These are phyloP conservation scores for Juglanconis juglandina DNA, from an alignment of 2,329 filamentous ascomycete genomes.

Conservation along the genomic window DNA sequence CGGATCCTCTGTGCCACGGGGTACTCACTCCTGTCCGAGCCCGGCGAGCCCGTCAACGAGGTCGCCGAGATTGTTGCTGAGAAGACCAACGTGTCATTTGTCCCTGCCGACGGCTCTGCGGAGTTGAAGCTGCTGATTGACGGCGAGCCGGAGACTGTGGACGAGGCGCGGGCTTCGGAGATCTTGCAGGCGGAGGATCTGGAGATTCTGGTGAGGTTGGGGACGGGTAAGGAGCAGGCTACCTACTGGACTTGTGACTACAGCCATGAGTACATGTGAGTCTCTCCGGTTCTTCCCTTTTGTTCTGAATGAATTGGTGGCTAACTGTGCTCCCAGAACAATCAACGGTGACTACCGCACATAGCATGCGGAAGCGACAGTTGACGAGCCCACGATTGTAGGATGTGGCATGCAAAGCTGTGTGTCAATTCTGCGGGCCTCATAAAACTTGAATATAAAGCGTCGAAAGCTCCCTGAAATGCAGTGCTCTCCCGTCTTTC, in stretches of 20 bases:
- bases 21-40: conserved; percentile 65
- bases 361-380: conserved; percentile 27
- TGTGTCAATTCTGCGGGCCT: neutral
- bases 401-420: neutral
- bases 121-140: conserved; percentile 75
- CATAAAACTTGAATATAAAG: no score
- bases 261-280: conserved; percentile 69
- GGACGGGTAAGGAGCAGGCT: conserved; percentile 65
- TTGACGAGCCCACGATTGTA: neutral
- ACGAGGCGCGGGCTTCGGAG: conserved; percentile 72
- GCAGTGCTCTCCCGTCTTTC: no score
- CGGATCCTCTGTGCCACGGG: conserved; percentile 93
- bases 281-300: conserved; percentile 5
- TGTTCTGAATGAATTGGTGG: conserved; percentile 17
- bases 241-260: conserved; percentile 86
- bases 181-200: conserved; percentile 76
- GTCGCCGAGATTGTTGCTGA: conserved; percentile 64
- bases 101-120: conserved; percentile 71
- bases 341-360: conserved; percentile 69
- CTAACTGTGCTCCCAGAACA: conserved; percentile 24
- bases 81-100: conserved; percentile 73
- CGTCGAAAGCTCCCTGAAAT: no score
- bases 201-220: conserved; percentile 72
- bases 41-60: conserved; percentile 53
- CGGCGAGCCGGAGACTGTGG: conserved; percentile 75